phyloP scores from a whole-genome alignment of 768 basidiomycete species.

The Boletus insuetus region DNA sequence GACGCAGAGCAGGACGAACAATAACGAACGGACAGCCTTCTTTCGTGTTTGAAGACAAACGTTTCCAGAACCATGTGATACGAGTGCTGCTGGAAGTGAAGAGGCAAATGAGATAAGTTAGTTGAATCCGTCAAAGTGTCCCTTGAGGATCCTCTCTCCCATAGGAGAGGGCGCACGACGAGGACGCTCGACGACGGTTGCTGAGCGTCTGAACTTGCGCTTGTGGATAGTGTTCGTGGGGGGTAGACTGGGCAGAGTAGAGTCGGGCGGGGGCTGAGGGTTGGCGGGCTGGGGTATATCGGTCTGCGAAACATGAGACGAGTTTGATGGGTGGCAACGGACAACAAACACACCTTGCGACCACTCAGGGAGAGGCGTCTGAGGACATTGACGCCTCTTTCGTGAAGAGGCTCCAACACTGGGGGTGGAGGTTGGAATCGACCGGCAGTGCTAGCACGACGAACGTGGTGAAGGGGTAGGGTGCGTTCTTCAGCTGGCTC shows the following conservation, averaged over 20 bases:
- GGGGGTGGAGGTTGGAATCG: conserved; percentile 51
- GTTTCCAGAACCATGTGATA: conserved; percentile 7
- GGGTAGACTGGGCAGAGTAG: conserved; percentile 38
- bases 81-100: neutral
- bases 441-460: conserved; percentile 58
- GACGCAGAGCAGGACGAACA: neutral
- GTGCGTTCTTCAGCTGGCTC: conserved; percentile 43
- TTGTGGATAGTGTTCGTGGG: conserved; percentile 12
- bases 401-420: conserved; percentile 47
- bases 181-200: conserved; percentile 52
- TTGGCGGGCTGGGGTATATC: conserved; percentile 27
- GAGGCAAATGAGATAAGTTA: conserved; percentile 32
- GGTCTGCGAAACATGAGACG: conserved; percentile 4
- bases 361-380: conserved; percentile 72
- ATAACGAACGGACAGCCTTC: conserved; percentile 6
- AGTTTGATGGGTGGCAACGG: neutral
- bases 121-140: conserved; percentile 89
- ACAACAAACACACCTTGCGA: conserved; percentile 48
- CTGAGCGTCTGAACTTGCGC: conserved; percentile 51
- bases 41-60: neutral
- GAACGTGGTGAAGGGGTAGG: conserved; percentile 49
- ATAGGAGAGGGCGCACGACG: conserved; percentile 80
- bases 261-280: conserved; percentile 51
- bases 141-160: conserved; percentile 89
- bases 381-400: conserved; percentile 69